Evolutionary conservation across 2,329 filamentous ascomycete genomes (phyloP).

Genomic region (Aspergillus udagawae): DNA sequence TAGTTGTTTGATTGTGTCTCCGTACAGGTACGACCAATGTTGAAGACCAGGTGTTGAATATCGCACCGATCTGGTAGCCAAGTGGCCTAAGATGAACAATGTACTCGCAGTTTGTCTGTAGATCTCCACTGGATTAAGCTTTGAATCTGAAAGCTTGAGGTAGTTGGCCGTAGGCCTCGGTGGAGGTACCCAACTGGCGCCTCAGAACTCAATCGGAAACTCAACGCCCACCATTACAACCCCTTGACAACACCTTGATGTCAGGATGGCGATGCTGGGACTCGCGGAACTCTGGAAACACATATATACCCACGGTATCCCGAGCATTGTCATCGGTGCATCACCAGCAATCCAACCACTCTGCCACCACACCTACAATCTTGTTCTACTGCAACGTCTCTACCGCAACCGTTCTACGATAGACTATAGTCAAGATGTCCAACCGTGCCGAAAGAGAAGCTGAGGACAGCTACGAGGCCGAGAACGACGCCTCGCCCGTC

Average conservation of each 20-base stretch:
- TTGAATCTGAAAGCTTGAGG: background rate
- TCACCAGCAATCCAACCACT: background rate
- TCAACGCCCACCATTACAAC: background rate
- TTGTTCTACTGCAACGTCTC: background rate
- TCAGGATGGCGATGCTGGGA: slow-evolving; percentile 8
- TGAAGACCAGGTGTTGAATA: background rate
- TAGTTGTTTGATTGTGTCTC: background rate
- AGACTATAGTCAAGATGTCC: slow-evolving; percentile 16
- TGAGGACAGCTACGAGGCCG: slow-evolving; percentile 25
- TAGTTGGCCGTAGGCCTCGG: background rate
- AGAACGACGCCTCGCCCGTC: slow-evolving; percentile 26
- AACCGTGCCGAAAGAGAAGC: slow-evolving; percentile 21
- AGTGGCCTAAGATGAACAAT: background rate
- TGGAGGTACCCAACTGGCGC: too few species aligned
- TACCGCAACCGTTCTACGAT: background rate
- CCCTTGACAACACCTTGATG: slow-evolving; percentile 5
- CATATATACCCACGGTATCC: slow-evolving; percentile 3
- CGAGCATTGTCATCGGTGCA: background rate
- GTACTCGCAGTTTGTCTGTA: background rate
- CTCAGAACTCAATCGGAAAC: background rate
- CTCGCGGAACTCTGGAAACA: background rate
- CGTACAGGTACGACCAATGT: too few species aligned
- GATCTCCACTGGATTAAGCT: background rate
- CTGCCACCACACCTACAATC: background rate
- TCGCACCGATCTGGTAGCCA: background rate